Evolutionary conservation across 345 rosid species (phyloP).

Genomic region (Bretschneidera sinensis): DNA sequence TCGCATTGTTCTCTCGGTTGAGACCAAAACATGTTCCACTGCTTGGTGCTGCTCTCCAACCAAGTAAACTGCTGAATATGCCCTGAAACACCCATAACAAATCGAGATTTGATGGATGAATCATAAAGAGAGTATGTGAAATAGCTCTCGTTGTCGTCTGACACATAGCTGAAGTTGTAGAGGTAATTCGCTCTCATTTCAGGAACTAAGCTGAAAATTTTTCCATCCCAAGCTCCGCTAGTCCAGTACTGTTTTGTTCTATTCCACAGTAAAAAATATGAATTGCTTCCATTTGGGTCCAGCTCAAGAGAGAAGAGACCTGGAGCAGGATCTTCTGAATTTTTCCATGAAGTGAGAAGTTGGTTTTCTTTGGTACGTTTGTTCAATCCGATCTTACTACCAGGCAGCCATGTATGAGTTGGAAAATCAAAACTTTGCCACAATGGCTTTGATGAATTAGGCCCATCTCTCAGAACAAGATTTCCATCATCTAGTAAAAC

Average conservation of each 20-base stretch:
- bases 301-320: slow-evolving; percentile 75
- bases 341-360: slow-evolving; percentile 60
- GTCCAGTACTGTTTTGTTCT: slow-evolving; percentile 43
- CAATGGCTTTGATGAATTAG: slow-evolving; percentile 20
- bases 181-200: slow-evolving; percentile 58
- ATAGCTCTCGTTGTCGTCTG: slow-evolving; percentile 44
- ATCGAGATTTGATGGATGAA: slow-evolving; percentile 25
- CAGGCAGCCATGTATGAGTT: slow-evolving; percentile 68
- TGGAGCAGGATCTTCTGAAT: slow-evolving; percentile 50
- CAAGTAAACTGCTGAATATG: slow-evolving; percentile 50
- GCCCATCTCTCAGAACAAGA: slow-evolving; percentile 42
- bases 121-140: slow-evolving; percentile 47
- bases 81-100: slow-evolving; percentile 55
- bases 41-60: slow-evolving; percentile 14
- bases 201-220: slow-evolving; percentile 46
- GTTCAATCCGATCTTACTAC: slow-evolving; percentile 45
- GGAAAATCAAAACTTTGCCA: slow-evolving; percentile 88
- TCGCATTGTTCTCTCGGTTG: slow-evolving; percentile 67
- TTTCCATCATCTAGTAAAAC: slow-evolving; percentile 56
- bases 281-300: slow-evolving; percentile 39
- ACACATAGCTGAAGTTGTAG: slow-evolving; percentile 45
- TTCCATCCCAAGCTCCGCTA: slow-evolving; percentile 61
- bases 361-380: slow-evolving; percentile 32
- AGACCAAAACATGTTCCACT: slow-evolving; percentile 71
- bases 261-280: slow-evolving; percentile 55